Conservation (phyloP, 164 flowering plant genomes). For the Chimonanthus salicifolius region DNA sequence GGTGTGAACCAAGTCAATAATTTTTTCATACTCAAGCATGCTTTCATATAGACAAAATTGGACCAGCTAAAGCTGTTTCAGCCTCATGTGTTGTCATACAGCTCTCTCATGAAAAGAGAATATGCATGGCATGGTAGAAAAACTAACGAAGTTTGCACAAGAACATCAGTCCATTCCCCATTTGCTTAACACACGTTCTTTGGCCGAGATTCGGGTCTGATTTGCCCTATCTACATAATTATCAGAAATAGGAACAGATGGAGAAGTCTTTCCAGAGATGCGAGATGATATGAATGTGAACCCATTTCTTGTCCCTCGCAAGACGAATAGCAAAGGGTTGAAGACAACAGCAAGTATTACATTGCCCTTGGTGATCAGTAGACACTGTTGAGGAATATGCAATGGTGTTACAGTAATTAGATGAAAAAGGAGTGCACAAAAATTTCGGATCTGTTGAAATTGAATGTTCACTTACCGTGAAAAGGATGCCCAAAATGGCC, state of each 20-base stretch:
- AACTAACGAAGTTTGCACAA: neutral
- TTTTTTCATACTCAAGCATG: neutral
- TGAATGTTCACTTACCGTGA: conserved; percentile 36
- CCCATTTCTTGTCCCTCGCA: conserved; percentile 56
- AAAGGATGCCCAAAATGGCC: conserved; percentile 53
- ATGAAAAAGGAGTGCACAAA: neutral
- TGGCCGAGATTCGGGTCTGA: conserved; percentile 38
- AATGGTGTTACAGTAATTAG: neutral
- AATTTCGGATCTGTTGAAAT: neutral
- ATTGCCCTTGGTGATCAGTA: conserved; percentile 75
- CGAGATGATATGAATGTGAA: conserved; percentile 35
- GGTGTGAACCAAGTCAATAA: neutral
- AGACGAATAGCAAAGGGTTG: conserved; percentile 63
- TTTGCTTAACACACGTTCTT: conserved; percentile 70
- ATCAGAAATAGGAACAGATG: conserved; percentile 15
- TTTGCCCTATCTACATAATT: conserved; percentile 20
- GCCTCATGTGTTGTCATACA: neutral
- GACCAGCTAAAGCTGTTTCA: neutral
- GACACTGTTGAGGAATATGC: conserved; percentile 35
- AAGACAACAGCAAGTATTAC: conserved; percentile 57
- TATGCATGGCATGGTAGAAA: neutral
- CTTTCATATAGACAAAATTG: neutral
- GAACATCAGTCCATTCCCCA: conserved; percentile 63
- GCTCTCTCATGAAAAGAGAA: neutral
- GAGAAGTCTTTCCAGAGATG: conserved; percentile 25